phyloP scores from a whole-genome alignment of 108 stramenopile genomes.

The Cyclotella atomus region DNA sequence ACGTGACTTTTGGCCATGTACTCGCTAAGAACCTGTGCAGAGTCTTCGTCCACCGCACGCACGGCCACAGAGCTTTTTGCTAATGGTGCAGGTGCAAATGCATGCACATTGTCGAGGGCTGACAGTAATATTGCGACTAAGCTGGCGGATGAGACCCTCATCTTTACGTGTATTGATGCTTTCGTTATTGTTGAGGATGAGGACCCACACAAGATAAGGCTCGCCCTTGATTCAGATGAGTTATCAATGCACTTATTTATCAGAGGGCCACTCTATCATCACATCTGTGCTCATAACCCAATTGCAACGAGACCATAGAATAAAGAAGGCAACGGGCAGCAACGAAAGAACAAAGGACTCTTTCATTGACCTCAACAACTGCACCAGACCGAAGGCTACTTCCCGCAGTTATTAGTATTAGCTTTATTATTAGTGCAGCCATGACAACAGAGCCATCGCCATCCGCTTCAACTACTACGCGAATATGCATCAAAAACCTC shows the following conservation, averaged over 20 bases:
- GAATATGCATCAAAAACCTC: constrained; percentile 87
- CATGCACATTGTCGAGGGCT: constrained; percentile 7
- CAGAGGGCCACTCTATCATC: too few relatives aligned
- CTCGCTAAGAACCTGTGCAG: constrained; percentile 54
- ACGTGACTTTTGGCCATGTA: constrained; percentile 86
- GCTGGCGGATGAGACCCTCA: not conserved
- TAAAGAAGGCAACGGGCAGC: too few relatives aligned
- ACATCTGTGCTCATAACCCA: constrained; percentile 1
- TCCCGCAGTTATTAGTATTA: too few relatives aligned
- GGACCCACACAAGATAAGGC: too few relatives aligned
- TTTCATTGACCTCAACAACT: too few relatives aligned
- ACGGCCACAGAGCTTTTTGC: not conserved
- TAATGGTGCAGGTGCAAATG: constrained; percentile 18
- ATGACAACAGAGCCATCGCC: constrained; percentile 10
- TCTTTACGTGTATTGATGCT: not conserved
- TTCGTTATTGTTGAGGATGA: not conserved
- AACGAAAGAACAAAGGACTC: too few relatives aligned
- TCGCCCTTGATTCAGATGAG: too few relatives aligned
- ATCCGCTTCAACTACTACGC: constrained; percentile 46
- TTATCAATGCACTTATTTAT: too few relatives aligned
- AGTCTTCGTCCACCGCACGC: not conserved
- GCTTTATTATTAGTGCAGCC: too few relatives aligned
- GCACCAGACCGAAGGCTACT: too few relatives aligned
- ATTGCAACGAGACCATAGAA: not conserved
- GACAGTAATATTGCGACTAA: not conserved